These are phyloP conservation scores for Pyrenochaeta sp. DNA, from an alignment of 2,329 filamentous ascomycete species.

Conservation along the genomic window DNA sequence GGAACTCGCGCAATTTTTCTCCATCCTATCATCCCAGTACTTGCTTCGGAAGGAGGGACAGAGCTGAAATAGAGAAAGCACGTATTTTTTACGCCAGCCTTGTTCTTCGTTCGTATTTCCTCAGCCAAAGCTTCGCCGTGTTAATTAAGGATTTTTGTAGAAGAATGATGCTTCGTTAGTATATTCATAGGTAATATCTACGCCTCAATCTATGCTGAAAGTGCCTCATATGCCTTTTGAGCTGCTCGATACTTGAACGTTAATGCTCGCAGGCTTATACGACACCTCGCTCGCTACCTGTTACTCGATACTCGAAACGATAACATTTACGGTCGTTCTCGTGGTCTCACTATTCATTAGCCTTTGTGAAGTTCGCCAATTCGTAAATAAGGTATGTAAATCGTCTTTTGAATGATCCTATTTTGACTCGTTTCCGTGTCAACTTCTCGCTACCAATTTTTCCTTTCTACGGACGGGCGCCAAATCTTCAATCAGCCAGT, in stretches of 20 bases:
- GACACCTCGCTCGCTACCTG: not conserved
- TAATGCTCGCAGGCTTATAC: not conserved
- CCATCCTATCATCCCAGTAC: not conserved
- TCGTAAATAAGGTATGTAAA: too few species aligned
- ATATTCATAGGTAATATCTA: conserved; percentile 2
- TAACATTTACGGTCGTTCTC: not conserved
- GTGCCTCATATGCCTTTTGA: not conserved
- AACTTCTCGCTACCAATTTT: too few species aligned
- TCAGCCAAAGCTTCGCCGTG: conserved; percentile 3
- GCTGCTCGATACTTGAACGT: not conserved
- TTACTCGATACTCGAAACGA: not conserved
- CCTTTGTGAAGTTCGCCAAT: too few species aligned
- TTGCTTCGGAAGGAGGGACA: conserved; percentile 10
- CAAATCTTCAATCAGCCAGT: too few species aligned
- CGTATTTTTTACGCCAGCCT: conserved; percentile 16
- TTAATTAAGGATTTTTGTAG: not conserved
- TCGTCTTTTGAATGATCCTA: too few species aligned
- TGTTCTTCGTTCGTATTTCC: conserved; percentile 5
- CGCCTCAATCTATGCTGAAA: not conserved
- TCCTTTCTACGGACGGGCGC: too few species aligned
- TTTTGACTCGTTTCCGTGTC: too few species aligned
- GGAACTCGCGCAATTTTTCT: not conserved
- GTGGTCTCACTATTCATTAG: too few species aligned
- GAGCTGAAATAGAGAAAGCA: conserved; percentile 3
- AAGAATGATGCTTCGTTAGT: not conserved